Base-by-base conservation (phyloP, 2,329 filamentous ascomycete genomes). In the Simplicillium aogashimaense region DNA sequence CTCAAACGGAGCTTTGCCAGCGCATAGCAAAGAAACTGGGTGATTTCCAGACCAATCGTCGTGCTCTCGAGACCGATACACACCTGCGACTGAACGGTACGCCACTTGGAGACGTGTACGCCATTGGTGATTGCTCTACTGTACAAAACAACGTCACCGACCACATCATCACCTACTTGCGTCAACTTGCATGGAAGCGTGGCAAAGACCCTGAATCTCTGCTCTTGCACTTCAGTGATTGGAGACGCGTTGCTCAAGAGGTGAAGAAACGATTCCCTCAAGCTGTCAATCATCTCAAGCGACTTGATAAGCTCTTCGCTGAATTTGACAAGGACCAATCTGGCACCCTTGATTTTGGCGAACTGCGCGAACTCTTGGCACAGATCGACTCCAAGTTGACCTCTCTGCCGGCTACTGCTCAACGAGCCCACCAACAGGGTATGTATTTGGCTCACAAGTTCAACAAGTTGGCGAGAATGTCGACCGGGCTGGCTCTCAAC, bases 71-170 rank as follows among this genome's bases (percentile, higher is more conserved):
- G 59, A 98, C 92, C 0, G 92, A 98, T 58, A 81, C 86, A 1
- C 90, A 98, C 57, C 80, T 97, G 8, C 86, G 92, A 32, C 68
- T 98, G 0, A 85, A 83, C 44, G 92, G 92, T 39, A 78, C 92
- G 0, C 92, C 92, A 0, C 65, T 97, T 0, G 92, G 92, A 30
- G 90, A 97, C 45, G 88, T 98, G 16, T 98, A 98, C 55, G 89
- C 89, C 36, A 88, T 98, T 46, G 92, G 92, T 12, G 92, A 98
- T 64, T 97, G 92, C 65, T 74, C 86, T 7, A 98, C 94, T 0
- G 90, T 98, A 0, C 94, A 98, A 57, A 98, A 98, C 68, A 98
- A 98, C 51, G 72, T 97, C 2, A 86, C 89, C 3, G 86, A 94
- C 55, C 83, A 95, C 64, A 81, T 98, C 51, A 74, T 95, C 36